Evolutionary conservation across 148 eudicot species (phyloP).

Genomic region (Suaeda aralocaspica): DNA sequence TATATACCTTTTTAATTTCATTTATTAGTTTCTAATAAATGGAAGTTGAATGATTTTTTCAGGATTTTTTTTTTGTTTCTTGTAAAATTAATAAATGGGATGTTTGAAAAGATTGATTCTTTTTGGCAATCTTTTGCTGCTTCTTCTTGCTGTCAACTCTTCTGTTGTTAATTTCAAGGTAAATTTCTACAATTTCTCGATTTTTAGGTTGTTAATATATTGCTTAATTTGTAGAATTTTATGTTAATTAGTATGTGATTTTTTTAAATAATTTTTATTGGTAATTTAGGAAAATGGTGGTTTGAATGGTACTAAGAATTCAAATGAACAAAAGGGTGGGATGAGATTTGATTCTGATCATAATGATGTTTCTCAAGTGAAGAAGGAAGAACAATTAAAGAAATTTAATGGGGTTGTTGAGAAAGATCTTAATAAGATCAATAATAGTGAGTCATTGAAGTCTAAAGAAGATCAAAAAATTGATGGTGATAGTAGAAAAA

Average conservation of each 20-base stretch:
- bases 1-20: not conserved
- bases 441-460: constrained; percentile 20
- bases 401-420: constrained; percentile 17
- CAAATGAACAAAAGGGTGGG: constrained; percentile 19
- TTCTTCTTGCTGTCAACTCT: not conserved
- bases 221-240: not conserved
- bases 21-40: not conserved
- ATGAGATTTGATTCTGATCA: constrained; percentile 11
- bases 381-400: constrained; percentile 20
- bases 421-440: constrained; percentile 16
- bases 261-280: not conserved
- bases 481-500: constrained; percentile 21
- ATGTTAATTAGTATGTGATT: too few species aligned
- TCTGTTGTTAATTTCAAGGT: constrained; percentile 16
- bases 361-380: constrained; percentile 13
- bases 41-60: not conserved
- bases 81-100: constrained; percentile 7
- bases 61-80: not conserved
- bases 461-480: constrained; percentile 16
- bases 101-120: constrained; percentile 15
- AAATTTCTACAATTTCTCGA: not conserved
- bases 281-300: constrained; percentile 19
- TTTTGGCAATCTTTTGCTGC: constrained; percentile 11
- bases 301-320: constrained; percentile 9
- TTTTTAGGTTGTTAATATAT: not conserved